A percentile compares a stretch with the other conserved stretches of the same genome.
phyloP scores from a whole-genome alignment of 352 stramenopile genomes.

The Phytophthora agathidicida region DNA sequence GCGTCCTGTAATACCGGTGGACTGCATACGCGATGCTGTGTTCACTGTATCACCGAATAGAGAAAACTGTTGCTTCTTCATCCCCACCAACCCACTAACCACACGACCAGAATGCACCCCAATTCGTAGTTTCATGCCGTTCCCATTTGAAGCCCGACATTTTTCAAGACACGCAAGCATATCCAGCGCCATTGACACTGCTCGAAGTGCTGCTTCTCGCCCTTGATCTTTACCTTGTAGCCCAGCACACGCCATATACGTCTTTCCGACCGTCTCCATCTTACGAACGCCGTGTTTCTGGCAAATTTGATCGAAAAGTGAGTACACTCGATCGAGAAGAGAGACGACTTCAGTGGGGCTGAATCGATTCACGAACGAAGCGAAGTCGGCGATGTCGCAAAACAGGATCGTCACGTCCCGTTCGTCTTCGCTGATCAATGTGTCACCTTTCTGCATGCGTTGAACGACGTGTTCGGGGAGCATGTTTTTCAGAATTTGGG shows the following conservation, averaged over 20 bases:
- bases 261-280: constrained; percentile 94
- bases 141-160: constrained; percentile 76
- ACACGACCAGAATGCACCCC: constrained; percentile 91
- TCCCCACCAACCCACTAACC: constrained; percentile 88
- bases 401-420: constrained; percentile 90
- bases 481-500: constrained; percentile 89
- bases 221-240: constrained; percentile 84
- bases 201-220: constrained; percentile 73
- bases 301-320: constrained; percentile 91
- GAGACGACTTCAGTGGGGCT: constrained; percentile 78
- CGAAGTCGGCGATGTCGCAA: constrained; percentile 86
- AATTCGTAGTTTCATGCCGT: constrained; percentile 90
- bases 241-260: constrained; percentile 89
- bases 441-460: constrained; percentile 85
- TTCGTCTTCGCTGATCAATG: constrained; percentile 85
- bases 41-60: constrained; percentile 95
- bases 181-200: constrained; percentile 78
- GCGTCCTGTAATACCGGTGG: constrained; percentile 73
- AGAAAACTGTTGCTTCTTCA: constrained; percentile 94
- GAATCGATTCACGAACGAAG: constrained; percentile 81
- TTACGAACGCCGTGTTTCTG: constrained; percentile 92
- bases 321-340: constrained; percentile 93
- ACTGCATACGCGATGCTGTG: constrained; percentile 90
- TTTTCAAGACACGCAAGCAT: constrained; percentile 77
- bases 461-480: constrained; percentile 84